phyloP scores from a whole-genome alignment of 139 green algal genomes.

The Chlamydomonas incerta region DNA sequence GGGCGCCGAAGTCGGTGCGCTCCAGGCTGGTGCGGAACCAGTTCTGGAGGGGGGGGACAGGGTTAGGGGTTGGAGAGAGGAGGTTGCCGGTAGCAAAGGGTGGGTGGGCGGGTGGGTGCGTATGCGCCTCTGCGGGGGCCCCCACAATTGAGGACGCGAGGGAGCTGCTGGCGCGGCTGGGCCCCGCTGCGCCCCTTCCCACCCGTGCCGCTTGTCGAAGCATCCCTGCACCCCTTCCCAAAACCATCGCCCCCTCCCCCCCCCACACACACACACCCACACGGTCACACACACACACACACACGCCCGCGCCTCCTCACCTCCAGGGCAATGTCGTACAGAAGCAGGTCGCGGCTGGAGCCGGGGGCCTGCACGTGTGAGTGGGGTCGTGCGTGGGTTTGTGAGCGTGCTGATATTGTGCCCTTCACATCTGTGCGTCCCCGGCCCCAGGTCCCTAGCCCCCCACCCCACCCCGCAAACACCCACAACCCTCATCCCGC shows the following conservation, averaged over 20 bases:
- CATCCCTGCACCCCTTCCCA: not conserved
- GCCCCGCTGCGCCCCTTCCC: too few relatives aligned
- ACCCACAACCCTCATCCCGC: not conserved
- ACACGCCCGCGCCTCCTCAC: not conserved
- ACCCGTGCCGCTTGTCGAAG: too few relatives aligned
- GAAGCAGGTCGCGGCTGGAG: conserved; percentile 81
- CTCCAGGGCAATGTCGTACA: conserved; percentile 95
- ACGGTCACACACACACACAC: too few relatives aligned
- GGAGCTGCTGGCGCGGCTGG: too few relatives aligned
- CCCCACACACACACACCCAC: not conserved
- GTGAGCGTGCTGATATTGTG: too few relatives aligned
- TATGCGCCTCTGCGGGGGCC: too few relatives aligned
- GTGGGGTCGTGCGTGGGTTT: too few relatives aligned
- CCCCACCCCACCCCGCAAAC: not conserved
- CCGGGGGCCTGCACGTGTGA: conserved; percentile 46
- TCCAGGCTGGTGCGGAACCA: conserved; percentile 87
- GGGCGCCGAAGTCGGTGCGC: conserved; percentile 27
- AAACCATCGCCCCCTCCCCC: not conserved
- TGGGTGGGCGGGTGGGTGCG: not conserved
- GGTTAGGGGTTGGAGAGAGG: not conserved
- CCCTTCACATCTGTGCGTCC: too few relatives aligned
- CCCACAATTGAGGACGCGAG: too few relatives aligned
- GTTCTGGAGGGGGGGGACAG: not conserved
- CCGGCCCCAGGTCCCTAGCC: too few relatives aligned
- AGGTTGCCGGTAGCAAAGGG: not conserved